Conservation (phyloP, 306 rosid genomes). For the Geum urbanum region DNA sequence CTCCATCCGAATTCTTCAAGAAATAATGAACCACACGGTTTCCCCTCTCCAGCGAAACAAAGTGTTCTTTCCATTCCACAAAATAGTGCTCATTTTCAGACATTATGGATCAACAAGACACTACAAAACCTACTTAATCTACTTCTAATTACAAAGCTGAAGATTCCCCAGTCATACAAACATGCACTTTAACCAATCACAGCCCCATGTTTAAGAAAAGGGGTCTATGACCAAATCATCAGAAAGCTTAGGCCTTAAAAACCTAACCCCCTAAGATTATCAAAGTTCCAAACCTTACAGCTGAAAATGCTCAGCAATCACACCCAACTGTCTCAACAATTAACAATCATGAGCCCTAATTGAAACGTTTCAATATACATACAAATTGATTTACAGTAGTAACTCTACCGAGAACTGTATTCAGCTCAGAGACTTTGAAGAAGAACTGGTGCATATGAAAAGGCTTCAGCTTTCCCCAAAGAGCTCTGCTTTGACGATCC, state of each 20-base stretch:
- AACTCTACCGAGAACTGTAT: slow-evolving; percentile 22
- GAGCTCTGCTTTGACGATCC: slow-evolving; percentile 19
- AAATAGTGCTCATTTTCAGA: slow-evolving; percentile 46
- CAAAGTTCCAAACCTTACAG: slow-evolving; percentile 37
- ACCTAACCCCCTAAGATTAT: slow-evolving; percentile 26
- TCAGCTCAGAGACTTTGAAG: slow-evolving; percentile 1
- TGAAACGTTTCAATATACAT: slow-evolving; percentile 24
- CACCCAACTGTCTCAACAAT: slow-evolving; percentile 16
- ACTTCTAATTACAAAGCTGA: slow-evolving; percentile 30
- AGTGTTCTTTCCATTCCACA: slow-evolving; percentile 96
- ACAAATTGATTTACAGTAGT: slow-evolving; percentile 12
- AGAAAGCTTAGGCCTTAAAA: slow-evolving; percentile 18
- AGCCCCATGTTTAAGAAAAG: slow-evolving; percentile 14
- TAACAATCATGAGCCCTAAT: neutral
- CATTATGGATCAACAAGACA: slow-evolving; percentile 42
- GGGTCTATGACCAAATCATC: slow-evolving; percentile 25
- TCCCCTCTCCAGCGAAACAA: slow-evolving; percentile 91
- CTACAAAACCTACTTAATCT: slow-evolving; percentile 21
- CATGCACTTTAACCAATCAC: slow-evolving; percentile 17
- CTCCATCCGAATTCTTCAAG: slow-evolving; percentile 87
- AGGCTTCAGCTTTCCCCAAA: slow-evolving; percentile 22
- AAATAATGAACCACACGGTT: slow-evolving; percentile 94
- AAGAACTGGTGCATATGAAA: slow-evolving; percentile 14
- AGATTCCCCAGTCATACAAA: slow-evolving; percentile 3
- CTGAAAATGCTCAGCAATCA: slow-evolving; percentile 23